Conservation (phyloP, 2,329 filamentous ascomycete genomes). For the Pseudogymnoascus sp. region DNA sequence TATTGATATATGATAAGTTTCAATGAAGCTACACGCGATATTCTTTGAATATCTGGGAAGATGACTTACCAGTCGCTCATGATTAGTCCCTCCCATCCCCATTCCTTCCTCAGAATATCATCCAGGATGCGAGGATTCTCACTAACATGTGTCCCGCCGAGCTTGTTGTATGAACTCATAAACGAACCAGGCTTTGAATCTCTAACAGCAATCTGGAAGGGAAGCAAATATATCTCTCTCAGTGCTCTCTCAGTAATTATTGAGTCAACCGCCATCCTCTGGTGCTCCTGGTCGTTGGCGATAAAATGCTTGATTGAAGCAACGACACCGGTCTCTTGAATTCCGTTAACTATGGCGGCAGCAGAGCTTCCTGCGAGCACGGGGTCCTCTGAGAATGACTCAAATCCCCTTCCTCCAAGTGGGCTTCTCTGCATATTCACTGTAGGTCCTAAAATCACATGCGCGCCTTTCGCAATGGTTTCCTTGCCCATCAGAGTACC, state of each 20-base stretch:
- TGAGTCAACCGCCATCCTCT: slow-evolving; percentile 31
- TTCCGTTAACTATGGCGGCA: slow-evolving; percentile 36
- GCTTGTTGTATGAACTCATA: slow-evolving; percentile 56
- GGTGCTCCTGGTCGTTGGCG: slow-evolving; percentile 38
- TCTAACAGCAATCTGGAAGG: slow-evolving; percentile 40
- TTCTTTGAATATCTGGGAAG: background rate
- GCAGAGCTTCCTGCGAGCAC: slow-evolving; percentile 39
- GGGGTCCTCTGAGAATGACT: slow-evolving; percentile 44
- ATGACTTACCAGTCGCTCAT: slow-evolving; percentile 52
- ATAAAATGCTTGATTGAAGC: slow-evolving; percentile 43
- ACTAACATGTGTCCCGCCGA: slow-evolving; percentile 51
- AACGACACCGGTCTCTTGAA: slow-evolving; percentile 36
- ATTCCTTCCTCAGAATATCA: slow-evolving; percentile 48
- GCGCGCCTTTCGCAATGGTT: slow-evolving; percentile 60
- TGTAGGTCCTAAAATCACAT: slow-evolving; percentile 63
- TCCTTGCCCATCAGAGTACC: slow-evolving; percentile 55
- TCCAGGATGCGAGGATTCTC: slow-evolving; percentile 48
- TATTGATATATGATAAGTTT: slow-evolving; percentile 15
- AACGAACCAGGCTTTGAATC: slow-evolving; percentile 45
- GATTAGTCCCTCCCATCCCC: slow-evolving; percentile 51
- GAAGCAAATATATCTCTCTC: slow-evolving; percentile 39
- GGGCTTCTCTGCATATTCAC: slow-evolving; percentile 44
- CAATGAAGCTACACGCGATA: background rate
- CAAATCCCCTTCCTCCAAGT: slow-evolving; percentile 42
- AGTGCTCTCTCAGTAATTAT: slow-evolving; percentile 33